Evolutionary conservation across 176 grass and related monocot genomes (phyloP).

Genomic region (Avena sativa): DNA sequence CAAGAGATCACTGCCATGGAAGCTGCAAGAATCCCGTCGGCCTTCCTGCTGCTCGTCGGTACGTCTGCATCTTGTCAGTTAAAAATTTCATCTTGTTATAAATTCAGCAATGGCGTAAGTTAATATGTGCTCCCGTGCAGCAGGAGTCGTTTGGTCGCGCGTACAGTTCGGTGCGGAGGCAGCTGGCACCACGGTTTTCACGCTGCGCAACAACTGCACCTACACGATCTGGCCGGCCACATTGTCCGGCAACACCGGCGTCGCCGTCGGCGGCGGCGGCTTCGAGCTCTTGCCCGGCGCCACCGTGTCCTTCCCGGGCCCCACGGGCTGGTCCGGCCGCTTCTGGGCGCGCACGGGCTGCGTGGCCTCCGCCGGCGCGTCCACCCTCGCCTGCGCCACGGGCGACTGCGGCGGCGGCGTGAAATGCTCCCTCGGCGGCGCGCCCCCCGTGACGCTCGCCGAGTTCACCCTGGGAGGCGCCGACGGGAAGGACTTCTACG

Average conservation of each 20-base stretch:
- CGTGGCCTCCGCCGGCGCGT: slow-evolving; percentile 6
- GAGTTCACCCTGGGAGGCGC: slow-evolving; percentile 81
- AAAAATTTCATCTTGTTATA: no score
- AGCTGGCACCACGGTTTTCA: slow-evolving; percentile 63
- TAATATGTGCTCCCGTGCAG: not conserved
- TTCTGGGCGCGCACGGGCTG: slow-evolving; percentile 81
- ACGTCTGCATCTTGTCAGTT: not conserved
- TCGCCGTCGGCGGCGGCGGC: slow-evolving; percentile 63
- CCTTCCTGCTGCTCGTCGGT: slow-evolving; percentile 41
- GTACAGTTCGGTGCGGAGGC: not conserved
- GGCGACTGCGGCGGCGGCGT: slow-evolving; percentile 72
- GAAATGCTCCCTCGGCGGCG: slow-evolving; percentile 59
- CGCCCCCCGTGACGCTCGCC: slow-evolving; percentile 68
- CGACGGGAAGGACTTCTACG: slow-evolving; percentile 92
- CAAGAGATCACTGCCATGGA: slow-evolving; percentile 30
- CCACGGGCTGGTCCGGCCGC: slow-evolving; percentile 69
- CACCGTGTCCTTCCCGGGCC: slow-evolving; percentile 61
- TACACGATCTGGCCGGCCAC: slow-evolving; percentile 74
- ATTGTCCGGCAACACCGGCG: slow-evolving; percentile 68
- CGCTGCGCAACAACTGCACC: slow-evolving; percentile 75
- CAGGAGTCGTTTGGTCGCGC: slow-evolving; percentile 30
- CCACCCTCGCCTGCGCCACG: slow-evolving; percentile 54
- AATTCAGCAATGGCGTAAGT: no score
- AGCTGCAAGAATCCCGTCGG: not conserved
- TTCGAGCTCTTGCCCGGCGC: slow-evolving; percentile 63